Base-by-base conservation (phyloP, 2,329 filamentous ascomycete species). In the Tolypocladium sp. region DNA sequence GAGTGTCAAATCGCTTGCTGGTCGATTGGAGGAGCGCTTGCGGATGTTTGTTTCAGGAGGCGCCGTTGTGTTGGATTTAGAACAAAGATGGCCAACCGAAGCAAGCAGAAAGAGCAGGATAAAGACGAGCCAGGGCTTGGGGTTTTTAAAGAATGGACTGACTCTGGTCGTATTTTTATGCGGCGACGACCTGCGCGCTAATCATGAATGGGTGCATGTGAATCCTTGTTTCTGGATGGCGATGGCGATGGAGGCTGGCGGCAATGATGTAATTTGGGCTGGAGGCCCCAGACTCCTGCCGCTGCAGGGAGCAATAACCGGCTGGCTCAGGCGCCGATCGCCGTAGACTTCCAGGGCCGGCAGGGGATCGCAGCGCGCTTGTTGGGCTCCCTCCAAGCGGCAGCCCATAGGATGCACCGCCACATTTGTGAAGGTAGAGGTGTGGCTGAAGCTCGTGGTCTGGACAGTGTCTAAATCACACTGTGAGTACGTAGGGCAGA, bases 21-120 rank as follows among this genome's bases (percentile, higher is more conserved):
- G 57, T 58, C 61, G 60, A 65, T 63, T 65, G 61, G 63, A 53
- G 30, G 57, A 57, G 55, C 52, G 57, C 49, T 62, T 63, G 64
- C 49, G 53, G 46, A 61, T 40, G 63, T 58, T 52, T 63, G 65
- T 68, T 67, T 67, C 63, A 64, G 62, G 58, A 69, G 58, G 60
- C 66, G 67, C 64, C 59, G 54, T 56, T 55, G 35, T 58, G 59
- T 58, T 30, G 54, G 61, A 60, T 58, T 57, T 35, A 58, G 60
- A 64, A 62, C 56, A 63, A 63, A 58, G 58, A 44, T 33, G 54
- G 52, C 40, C 60, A 59, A 58, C 59, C 63, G 56, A 58, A 58
- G 25, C 51, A 52, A 46, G 46, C n/a, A 20, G 12, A 41, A 37
- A 42, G 46, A 15, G 46, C 17, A 44, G 41, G 10, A 35, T 2